Conservation (phyloP, 2,329 filamentous ascomycete genomes). For the Calonectria ilicicola region DNA sequence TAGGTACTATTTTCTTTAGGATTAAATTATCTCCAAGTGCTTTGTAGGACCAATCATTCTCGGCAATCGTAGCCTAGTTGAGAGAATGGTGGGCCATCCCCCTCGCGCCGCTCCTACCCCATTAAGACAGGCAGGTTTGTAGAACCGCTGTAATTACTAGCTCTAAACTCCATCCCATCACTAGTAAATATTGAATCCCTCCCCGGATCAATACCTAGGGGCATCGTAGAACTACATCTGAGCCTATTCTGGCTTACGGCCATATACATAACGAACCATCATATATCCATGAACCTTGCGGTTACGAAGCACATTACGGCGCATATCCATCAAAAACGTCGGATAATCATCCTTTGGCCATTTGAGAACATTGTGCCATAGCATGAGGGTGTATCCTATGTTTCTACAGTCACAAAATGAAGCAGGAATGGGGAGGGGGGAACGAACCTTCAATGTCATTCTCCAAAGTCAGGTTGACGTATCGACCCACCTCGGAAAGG, state of each 20-base stretch:
- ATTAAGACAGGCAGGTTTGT: too few species aligned
- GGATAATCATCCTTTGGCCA: slow-evolving; percentile 24
- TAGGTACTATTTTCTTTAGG: too few species aligned
- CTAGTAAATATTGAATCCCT: too few species aligned
- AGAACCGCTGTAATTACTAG: too few species aligned
- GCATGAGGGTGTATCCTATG: slow-evolving; percentile 21
- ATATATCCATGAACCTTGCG: slow-evolving; percentile 21
- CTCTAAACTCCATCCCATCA: too few species aligned
- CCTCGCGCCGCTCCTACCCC: too few species aligned
- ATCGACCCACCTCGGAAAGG: slow-evolving; percentile 12
- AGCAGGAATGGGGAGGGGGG: rapidly evolving
- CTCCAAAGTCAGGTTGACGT: slow-evolving; percentile 17
- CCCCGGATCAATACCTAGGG: too few species aligned
- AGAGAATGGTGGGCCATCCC: too few species aligned
- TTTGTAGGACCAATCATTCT: too few species aligned
- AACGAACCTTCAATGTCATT: slow-evolving; percentile 24
- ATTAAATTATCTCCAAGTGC: too few species aligned
- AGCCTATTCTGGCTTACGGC: background rate
- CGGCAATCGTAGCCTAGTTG: too few species aligned
- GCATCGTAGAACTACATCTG: too few species aligned
- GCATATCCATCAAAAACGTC: slow-evolving; percentile 15
- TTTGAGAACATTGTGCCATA: slow-evolving; percentile 16
- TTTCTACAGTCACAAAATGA: background rate
- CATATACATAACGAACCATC: slow-evolving; percentile 22
- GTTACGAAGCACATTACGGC: slow-evolving; percentile 9